These are phyloP conservation scores for Tremella yokohamensis DNA, from an alignment of 768 basidiomycete species.

Conservation along the genomic window DNA sequence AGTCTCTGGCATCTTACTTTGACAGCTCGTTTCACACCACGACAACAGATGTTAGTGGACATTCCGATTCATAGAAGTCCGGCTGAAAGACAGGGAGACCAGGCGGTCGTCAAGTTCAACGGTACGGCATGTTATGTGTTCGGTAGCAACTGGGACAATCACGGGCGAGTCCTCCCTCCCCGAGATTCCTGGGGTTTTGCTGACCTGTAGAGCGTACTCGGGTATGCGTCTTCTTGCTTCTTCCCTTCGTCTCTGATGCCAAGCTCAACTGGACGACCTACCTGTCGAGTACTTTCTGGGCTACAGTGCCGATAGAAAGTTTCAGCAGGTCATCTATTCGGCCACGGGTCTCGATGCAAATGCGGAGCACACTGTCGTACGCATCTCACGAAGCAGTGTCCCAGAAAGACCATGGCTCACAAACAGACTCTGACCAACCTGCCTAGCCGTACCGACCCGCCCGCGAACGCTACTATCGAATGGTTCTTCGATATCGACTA, in stretches of 20 bases:
- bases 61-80: not conserved
- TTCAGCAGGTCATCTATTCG: slow-evolving; percentile 12
- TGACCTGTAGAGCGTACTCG: not conserved
- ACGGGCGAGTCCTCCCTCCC: slow-evolving; percentile 9
- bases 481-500: slow-evolving; percentile 38
- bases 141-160: slow-evolving; percentile 22
- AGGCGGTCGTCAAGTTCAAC: slow-evolving; percentile 14
- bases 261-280: slow-evolving; percentile 15
- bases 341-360: slow-evolving; percentile 12
- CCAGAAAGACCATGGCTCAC: slow-evolving; percentile 11
- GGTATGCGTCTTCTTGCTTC: not conserved
- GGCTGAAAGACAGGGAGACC: slow-evolving; percentile 1
- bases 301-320: not conserved
- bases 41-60: not conserved
- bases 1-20: not conserved
- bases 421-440: slow-evolving; percentile 11
- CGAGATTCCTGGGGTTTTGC: slow-evolving; percentile 4
- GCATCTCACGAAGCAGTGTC: not conserved
- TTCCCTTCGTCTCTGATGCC: too few relatives aligned
- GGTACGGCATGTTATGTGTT: slow-evolving; percentile 11
- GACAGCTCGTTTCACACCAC: slow-evolving; percentile 1
- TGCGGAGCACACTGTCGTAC: slow-evolving; percentile 25
- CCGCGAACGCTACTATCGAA: slow-evolving; percentile 10
- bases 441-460: slow-evolving; percentile 11
- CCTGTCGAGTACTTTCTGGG: slow-evolving; percentile 4